Conservation (phyloP, 2,329 filamentous ascomycete genomes). For the Ophiostoma australiae region DNA sequence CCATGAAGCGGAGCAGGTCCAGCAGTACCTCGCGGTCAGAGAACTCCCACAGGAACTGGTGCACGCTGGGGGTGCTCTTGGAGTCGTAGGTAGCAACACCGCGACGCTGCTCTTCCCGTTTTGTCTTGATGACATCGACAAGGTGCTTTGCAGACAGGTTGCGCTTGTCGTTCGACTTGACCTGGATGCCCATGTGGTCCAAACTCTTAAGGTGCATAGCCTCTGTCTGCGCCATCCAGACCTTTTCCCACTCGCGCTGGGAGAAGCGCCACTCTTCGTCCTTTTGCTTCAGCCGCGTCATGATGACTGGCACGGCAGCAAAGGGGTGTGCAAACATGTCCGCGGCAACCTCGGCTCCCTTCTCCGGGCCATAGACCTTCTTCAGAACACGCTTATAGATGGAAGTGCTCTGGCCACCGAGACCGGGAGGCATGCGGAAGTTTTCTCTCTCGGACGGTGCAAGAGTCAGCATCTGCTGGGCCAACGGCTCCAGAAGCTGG, state of each 20-base stretch:
- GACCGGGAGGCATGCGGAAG: conserved; percentile 75
- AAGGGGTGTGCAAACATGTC: conserved; percentile 82
- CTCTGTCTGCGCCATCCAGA: conserved; percentile 94
- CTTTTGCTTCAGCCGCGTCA: conserved; percentile 89
- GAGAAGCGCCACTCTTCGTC: conserved; percentile 97
- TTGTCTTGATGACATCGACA: conserved; percentile 83
- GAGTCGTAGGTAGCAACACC: conserved; percentile 50
- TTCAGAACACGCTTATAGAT: conserved; percentile 97
- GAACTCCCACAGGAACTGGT: conserved; percentile 74
- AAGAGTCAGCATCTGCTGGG: conserved; percentile 82
- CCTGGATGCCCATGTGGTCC: conserved; percentile 90
- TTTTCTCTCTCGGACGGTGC: conserved; percentile 62
- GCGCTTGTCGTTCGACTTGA: conserved; percentile 85
- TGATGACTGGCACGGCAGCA: conserved; percentile 79
- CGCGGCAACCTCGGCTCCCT: conserved; percentile 76
- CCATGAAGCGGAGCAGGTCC: conserved; percentile 58
- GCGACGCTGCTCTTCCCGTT: conserved; percentile 83
- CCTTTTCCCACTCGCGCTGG: conserved; percentile 94
- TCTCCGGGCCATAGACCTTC: conserved; percentile 88
- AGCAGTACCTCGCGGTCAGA: conserved; percentile 63
- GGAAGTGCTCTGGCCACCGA: conserved; percentile 89
- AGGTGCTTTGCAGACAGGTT: conserved; percentile 86
- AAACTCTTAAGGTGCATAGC: conserved; percentile 93
- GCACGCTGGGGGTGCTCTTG: conserved; percentile 47
- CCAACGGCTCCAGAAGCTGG: conserved; percentile 89